phyloP scores from a whole-genome alignment of 2,329 filamentous ascomycete genomes.

The Rhinocladiella similis region DNA sequence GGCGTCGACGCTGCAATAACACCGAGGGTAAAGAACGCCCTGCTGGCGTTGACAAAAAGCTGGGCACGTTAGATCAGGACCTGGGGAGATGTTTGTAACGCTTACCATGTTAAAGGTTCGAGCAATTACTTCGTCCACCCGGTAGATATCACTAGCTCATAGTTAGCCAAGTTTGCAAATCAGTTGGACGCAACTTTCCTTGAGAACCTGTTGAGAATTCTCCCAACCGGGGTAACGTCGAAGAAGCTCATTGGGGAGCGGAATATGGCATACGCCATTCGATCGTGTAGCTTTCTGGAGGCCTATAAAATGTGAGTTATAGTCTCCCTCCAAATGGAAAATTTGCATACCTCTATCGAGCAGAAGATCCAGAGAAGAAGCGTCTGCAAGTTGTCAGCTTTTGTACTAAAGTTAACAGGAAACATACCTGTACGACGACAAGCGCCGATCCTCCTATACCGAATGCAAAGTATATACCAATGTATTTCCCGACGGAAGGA shows the following conservation, averaged over 20 bases:
- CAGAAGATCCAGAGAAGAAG: slow-evolving; percentile 99
- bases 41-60: slow-evolving; percentile 73
- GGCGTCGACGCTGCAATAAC: slow-evolving; percentile 84
- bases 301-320: slow-evolving; percentile 54
- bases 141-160: slow-evolving; percentile 52
- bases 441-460: slow-evolving; percentile 82
- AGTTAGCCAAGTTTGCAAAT: not conserved
- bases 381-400: slow-evolving; percentile 49
- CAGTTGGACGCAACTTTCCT: slow-evolving; percentile 53
- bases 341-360: slow-evolving; percentile 79
- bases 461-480: slow-evolving; percentile 94
- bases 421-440: slow-evolving; percentile 70
- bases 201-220: slow-evolving; percentile 95
- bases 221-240: slow-evolving; percentile 92
- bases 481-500: slow-evolving; percentile 78
- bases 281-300: slow-evolving; percentile 91
- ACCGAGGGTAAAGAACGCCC: slow-evolving; percentile 77
- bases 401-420: not conserved
- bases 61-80: slow-evolving; percentile 28
- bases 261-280: slow-evolving; percentile 97
- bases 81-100: slow-evolving; percentile 30
- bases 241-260: slow-evolving; percentile 98
- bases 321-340: not conserved
- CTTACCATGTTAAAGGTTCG: slow-evolving; percentile 93
- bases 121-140: slow-evolving; percentile 87